phyloP scores from a whole-genome alignment of 169 alveolate genomes.

The Condylostoma magnum region DNA sequence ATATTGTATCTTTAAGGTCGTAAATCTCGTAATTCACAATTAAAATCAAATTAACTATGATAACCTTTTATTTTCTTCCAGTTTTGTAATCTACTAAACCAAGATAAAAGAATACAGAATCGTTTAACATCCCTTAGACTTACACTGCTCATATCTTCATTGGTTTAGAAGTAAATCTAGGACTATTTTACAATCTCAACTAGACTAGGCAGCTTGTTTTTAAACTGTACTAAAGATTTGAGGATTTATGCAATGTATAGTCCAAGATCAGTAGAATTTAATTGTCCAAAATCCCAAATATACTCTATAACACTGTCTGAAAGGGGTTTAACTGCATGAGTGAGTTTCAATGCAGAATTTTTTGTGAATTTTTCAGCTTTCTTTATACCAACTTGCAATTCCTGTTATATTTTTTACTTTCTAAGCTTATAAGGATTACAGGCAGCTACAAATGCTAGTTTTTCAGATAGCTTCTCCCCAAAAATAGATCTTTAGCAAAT shows the following conservation, averaged over 20 bases:
- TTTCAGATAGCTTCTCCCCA: conserved; percentile 30
- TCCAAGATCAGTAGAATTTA: conserved; percentile 46
- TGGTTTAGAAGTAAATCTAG: conserved; percentile 19
- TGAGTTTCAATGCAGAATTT: conserved; percentile 23
- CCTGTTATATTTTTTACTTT: conserved; percentile 1
- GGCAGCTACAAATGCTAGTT: conserved; percentile 46
- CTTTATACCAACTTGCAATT: conserved; percentile 15
- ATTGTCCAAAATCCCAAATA: conserved; percentile 63
- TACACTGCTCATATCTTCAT: conserved; percentile 64
- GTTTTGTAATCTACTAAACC: conserved; percentile 1
- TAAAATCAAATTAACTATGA: too few species aligned
- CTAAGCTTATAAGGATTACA: conserved; percentile 54
- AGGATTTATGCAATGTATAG: conserved; percentile 44
- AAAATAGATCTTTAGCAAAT: conserved; percentile 35
- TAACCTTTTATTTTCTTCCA: neutral
- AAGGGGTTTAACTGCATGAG: conserved; percentile 56
- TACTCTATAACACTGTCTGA: conserved; percentile 56
- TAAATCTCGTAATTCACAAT: too few species aligned
- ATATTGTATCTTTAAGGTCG: too few species aligned
- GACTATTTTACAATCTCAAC: conserved; percentile 7
- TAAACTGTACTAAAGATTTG: neutral
- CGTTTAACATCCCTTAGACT: conserved; percentile 76
- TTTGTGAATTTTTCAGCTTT: neutral
- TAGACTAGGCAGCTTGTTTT: neutral
- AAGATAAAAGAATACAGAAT: conserved; percentile 39